Base-by-base conservation (phyloP, 768 basidiomycete species). In the Boletus fagicola region DNA sequence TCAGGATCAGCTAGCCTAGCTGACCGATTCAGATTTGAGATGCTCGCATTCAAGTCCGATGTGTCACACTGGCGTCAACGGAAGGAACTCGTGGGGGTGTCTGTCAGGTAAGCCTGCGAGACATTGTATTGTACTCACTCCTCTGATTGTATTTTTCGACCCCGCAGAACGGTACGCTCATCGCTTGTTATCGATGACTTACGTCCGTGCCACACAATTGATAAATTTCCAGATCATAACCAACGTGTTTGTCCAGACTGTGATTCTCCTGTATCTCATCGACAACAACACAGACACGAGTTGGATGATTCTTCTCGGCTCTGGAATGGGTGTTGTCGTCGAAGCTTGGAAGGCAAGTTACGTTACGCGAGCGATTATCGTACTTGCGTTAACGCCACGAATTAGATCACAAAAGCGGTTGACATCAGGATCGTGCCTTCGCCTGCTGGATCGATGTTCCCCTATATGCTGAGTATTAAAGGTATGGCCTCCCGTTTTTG, bases 211-310 rank as follows among this genome's bases (percentile, higher is more conserved):
- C 51, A 56, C 57, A 57, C 6, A 52, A 61, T 54, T 43, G 56
- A 54, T 58, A 38, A 20, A 24, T 49, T 40, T 64, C 24, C 50
- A 81, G 82, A 90, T 99, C 64, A 70, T 98, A 63, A 92, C 93
- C 39, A 99, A 98, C 72, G 92, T 95, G 60, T 85, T 98, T 69
- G 90, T 94, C n/a, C 91, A 95, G 77, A 71, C 89, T 30, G 79
- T 98, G 65, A 87, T 97, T 65, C 78, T 96, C 33, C 79, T 98
- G 20, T 98, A 97, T 74, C 87, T 98, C 64, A 86, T 95, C 65
- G 95, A 97, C 76, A 95, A 94, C 71, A 92, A 91, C 64, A 87
- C 92, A 52, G 91, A 98, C 70, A 99, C 96, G 31, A 93, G 88
- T 66, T 96, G 92, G 89, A 98, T 98, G 92, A 98, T 98, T 72